Base-by-base conservation (phyloP, 1,284 basidiomycete species). In the Vanrija pseudolonga region DNA sequence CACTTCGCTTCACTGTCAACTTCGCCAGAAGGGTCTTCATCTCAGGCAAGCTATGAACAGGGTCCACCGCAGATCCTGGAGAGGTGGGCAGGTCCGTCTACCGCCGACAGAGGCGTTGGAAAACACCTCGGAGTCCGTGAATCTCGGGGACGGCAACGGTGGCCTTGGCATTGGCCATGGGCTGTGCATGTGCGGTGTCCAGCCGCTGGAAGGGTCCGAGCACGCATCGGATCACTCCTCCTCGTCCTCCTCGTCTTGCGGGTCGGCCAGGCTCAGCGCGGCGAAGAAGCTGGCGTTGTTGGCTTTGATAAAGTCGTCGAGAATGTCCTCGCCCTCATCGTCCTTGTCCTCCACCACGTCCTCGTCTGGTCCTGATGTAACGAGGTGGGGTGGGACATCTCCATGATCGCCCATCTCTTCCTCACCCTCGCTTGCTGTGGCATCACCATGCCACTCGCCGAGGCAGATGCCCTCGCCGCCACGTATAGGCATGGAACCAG, bases 401-500 rank as follows among this genome's bases (percentile, higher is more conserved):
- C 62, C 61, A 36, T 60, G 55, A 22, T 55, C 56, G 48, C 72
- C 63, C 20, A 72, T 79, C 84, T 85, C 88, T 28, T 78, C 71
- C 24, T 80, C 72, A 32, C 88, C 76, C 14, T 32, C 32, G 12
- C 32, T 32, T 1, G 32, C 32, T 4, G 32, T 32, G 12, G 32
- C 32, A 2, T 32, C 32, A 4, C 32, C 32, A 12, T 12, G 32
- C 32, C 32, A 32, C 32, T 47, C 48, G n/a, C 49, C 57, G 3
- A 55, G 53, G 39, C 53, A 59, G 4, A 59, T 32, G 0, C 57
- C 57, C 4, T 44, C 32, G 2, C 57, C 53, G 17, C 22, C n/a
- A 6, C 53, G 43, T 12, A 7, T 15, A 0, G 50, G 46, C 1
- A 22, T 7, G 8, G 45, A 19, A 2, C 45, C 42, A 0, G 67